Conservation (phyloP, 2,329 filamentous ascomycete genomes). For the Lithohypha guttulata region DNA sequence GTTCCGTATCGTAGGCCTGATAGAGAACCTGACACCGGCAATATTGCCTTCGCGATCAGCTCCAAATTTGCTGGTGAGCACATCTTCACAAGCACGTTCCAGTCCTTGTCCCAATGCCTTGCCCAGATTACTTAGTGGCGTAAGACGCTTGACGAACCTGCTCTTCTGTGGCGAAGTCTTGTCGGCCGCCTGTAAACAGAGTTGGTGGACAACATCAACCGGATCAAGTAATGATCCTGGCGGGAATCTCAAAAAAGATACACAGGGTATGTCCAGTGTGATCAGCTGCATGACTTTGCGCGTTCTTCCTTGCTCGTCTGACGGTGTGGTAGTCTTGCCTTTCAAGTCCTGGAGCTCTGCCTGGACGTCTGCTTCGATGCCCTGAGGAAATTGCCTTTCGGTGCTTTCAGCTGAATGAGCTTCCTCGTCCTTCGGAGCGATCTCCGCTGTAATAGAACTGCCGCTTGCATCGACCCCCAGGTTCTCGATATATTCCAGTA, state of each 20-base stretch:
- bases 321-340: constrained; percentile 39
- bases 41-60: neutral
- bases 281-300: constrained; percentile 10
- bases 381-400: constrained; percentile 29
- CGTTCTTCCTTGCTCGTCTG: constrained; percentile 23
- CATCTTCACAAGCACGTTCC: constrained; percentile 44
- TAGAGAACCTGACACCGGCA: constrained; percentile 43
- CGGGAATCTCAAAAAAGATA: constrained; percentile 18
- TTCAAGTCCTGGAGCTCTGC: constrained; percentile 44
- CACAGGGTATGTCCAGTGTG: constrained; percentile 22
- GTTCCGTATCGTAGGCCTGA: constrained; percentile 50
- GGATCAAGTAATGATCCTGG: constrained; percentile 48
- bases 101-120: constrained; percentile 49
- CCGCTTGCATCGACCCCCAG: neutral
- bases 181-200: constrained; percentile 46
- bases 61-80: constrained; percentile 51
- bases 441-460: constrained; percentile 10
- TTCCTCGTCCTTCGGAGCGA: neutral
- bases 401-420: constrained; percentile 10
- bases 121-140: constrained; percentile 47
- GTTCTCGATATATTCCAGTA: constrained; percentile 11
- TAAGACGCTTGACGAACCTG: constrained; percentile 50
- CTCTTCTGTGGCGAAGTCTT: constrained; percentile 36
- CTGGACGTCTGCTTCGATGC: constrained; percentile 51
- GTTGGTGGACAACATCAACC: constrained; percentile 46